Evolutionary conservation across 495 filamentous ascomycete genomes (phyloP).

Genomic region (Xylaria bambusicola): DNA sequence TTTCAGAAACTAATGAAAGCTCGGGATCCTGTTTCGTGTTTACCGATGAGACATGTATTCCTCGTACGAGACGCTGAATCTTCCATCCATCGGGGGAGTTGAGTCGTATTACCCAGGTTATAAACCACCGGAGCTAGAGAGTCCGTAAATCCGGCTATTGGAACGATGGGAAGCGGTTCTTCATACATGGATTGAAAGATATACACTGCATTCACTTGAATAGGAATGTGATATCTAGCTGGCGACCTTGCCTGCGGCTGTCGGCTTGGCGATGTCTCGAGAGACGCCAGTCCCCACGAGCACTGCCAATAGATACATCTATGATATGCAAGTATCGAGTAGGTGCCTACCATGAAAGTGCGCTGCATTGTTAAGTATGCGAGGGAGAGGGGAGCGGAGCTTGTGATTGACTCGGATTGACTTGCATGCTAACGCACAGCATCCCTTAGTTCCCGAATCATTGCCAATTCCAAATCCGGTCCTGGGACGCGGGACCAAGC

Average conservation of each 20-base stretch:
- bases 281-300: not conserved
- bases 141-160: not conserved
- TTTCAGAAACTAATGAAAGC: not conserved
- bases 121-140: conserved; percentile 1
- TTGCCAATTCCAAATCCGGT: conserved; percentile 18
- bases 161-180: not conserved
- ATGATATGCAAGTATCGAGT: too few species aligned
- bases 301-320: too few species aligned
- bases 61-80: not conserved
- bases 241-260: conserved; percentile 2
- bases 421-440: conserved; percentile 1
- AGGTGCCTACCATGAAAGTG: too few species aligned
- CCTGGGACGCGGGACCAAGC: conserved; percentile 5
- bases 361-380: too few species aligned
- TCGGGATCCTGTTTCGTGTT: not conserved
- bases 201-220: not conserved
- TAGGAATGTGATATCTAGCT: conserved; percentile 8
- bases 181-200: not conserved
- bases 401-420: too few species aligned
- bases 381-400: too few species aligned
- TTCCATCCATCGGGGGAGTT: not conserved
- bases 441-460: conserved; percentile 1
- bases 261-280: conserved; percentile 11
- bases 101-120: not conserved
- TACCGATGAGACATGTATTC: not conserved